Conservation (phyloP, 805 yeast species). For the Kodamaea laetipori region DNA sequence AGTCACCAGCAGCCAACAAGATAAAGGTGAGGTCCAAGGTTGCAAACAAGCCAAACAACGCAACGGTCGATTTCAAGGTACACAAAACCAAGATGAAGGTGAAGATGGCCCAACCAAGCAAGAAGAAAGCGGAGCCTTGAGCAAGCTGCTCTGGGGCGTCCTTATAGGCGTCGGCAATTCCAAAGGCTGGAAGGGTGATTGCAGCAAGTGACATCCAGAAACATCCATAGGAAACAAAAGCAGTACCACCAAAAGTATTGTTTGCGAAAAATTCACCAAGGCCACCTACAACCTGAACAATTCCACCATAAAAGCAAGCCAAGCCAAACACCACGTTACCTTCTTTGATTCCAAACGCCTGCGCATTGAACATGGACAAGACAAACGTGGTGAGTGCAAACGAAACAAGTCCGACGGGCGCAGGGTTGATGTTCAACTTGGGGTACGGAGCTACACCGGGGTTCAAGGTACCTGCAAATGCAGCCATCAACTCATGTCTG, state of each 20-base stretch:
- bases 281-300: slow-evolving; percentile 52
- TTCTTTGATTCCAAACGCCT: slow-evolving; percentile 46
- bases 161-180: slow-evolving; percentile 49
- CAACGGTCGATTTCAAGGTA: slow-evolving; percentile 53
- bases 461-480: slow-evolving; percentile 61
- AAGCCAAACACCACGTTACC: slow-evolving; percentile 50
- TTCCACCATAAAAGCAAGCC: slow-evolving; percentile 51
- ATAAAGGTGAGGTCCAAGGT: slow-evolving; percentile 57
- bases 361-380: slow-evolving; percentile 48
- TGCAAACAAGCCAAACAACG: slow-evolving; percentile 53
- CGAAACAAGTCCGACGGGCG: slow-evolving; percentile 56
- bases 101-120: slow-evolving; percentile 66
- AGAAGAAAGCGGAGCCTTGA: slow-evolving; percentile 59
- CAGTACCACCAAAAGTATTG: slow-evolving; percentile 58
- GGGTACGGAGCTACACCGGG: slow-evolving; percentile 50
- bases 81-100: slow-evolving; percentile 58
- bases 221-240: slow-evolving; percentile 55
- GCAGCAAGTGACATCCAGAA: slow-evolving; percentile 56
- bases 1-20: slow-evolving; percentile 51
- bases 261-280: slow-evolving; percentile 52
- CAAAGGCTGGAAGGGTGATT: slow-evolving; percentile 56
- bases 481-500: slow-evolving; percentile 58
- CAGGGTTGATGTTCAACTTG: slow-evolving; percentile 51
- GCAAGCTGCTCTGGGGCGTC: slow-evolving; percentile 42
- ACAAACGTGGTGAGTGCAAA: slow-evolving; percentile 50